Evolutionary conservation across 129 eudicot genomes (phyloP), one percentile per base, ranked within the genome.

Genomic region (Heracleum sosnowskyi): DNA sequence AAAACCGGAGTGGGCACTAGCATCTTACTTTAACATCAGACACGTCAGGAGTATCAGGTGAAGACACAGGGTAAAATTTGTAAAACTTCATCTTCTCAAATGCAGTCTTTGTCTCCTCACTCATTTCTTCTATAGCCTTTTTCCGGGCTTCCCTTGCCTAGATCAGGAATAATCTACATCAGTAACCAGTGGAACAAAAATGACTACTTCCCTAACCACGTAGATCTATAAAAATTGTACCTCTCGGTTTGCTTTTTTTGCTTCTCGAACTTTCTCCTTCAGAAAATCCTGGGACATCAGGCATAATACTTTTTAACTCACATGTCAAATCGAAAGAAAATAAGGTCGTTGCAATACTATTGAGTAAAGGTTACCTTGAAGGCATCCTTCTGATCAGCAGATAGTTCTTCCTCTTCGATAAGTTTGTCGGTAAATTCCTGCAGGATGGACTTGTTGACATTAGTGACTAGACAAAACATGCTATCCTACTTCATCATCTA

Each of bases 141-240:
- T 78, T 90, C 68, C 97, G 84, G 77, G 89, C 93, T 82, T 90
- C 97, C 84, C 93, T 89, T 42, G 97, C 97, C 99, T 96, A 66
- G 24, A 15, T 69, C 70, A 82, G 15, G 22, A 75, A 74, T 22
- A 44, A 68, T 41, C 55, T 36, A 45, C 37, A 45, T 39, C 20
- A 49, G 41, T 34, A 24, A 70, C 44, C 36, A 31, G 31, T 39
- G 37, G 10, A 66, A 11, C 44, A 2, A 40, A 28, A 17, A 31
- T 40, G 35, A 8, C 12, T 7, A n/a, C 11, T 37, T 15, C 10
- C 24, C 12, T n/a, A n/a, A 7, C 77, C 18, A 75, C 44, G 15
- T n/a, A 20, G 53, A 4, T n/a, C 11, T 40, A 28, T 73, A 36
- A 69, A 10, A 40, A 49, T 17, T 17, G 45, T 86, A 93, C 98